Evolutionary conservation across 2,329 filamentous ascomycete species (phyloP).

Genomic region (Paecilomyces dactylethromorphus): DNA sequence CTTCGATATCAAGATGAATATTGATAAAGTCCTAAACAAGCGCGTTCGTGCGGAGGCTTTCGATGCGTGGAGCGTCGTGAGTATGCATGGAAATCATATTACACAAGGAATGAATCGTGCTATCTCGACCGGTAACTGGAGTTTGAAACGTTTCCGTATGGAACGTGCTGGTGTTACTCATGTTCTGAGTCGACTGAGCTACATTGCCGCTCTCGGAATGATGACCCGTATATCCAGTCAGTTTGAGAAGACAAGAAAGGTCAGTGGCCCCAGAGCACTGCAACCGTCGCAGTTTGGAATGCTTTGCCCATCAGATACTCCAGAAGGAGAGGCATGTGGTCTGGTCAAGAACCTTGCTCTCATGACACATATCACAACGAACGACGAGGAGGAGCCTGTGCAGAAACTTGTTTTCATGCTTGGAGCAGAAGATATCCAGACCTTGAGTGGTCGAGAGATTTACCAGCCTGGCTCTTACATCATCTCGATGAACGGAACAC

Average conservation of each 20-base stretch:
- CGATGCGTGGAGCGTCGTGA: conserved; percentile 78
- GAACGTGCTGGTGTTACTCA: conserved; percentile 95
- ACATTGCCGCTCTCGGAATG: conserved; percentile 96
- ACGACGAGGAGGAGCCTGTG: conserved; percentile 87
- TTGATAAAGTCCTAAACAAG: conserved; percentile 94
- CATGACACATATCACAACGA: conserved; percentile 98
- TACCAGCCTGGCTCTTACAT: conserved; percentile 79
- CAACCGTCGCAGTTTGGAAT: conserved; percentile 98
- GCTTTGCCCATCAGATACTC: conserved; percentile 94
- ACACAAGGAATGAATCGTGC: conserved; percentile 91
- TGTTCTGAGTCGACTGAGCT: conserved; percentile 88
- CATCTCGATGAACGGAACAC: conserved; percentile 93
- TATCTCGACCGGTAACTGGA: conserved; percentile 98
- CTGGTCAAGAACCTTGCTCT: conserved; percentile 95
- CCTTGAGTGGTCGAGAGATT: conserved; percentile 77
- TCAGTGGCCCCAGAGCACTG: conserved; percentile 87
- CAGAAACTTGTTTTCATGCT: conserved; percentile 79
- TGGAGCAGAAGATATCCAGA: conserved; percentile 74
- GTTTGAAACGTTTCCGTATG: conserved; percentile 96
- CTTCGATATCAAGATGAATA: conserved; percentile 79
- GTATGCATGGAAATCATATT: conserved; percentile 77
- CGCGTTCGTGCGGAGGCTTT: conserved; percentile 82
- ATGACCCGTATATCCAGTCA: conserved; percentile 98
- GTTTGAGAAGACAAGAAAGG: conserved; percentile 97
- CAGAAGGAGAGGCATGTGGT: conserved; percentile 97